phyloP scores from a whole-genome alignment of 352 stramenopile genomes.

The Globisporangium solare region DNA sequence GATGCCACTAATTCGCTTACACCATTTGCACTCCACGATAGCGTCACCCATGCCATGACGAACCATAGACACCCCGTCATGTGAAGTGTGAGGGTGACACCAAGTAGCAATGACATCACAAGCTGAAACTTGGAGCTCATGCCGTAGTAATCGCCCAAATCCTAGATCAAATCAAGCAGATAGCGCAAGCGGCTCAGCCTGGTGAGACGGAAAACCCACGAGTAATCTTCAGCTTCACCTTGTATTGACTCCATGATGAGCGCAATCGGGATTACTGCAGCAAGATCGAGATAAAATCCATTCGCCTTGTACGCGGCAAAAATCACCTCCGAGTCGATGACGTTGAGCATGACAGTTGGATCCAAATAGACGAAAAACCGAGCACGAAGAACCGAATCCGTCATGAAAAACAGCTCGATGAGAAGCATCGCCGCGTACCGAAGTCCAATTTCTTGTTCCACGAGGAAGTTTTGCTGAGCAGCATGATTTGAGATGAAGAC shows the following conservation, averaged over 20 bases:
- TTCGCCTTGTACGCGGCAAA: conserved; percentile 51
- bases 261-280: conserved; percentile 40
- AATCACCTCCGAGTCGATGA: conserved; percentile 51
- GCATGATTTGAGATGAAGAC: conserved; percentile 57
- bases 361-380: conserved; percentile 58
- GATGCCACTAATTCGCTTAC: not conserved
- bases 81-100: conserved; percentile 51
- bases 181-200: conserved; percentile 47
- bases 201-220: conserved; percentile 38
- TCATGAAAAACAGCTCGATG: conserved; percentile 49
- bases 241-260: conserved; percentile 40
- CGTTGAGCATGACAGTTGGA: conserved; percentile 47
- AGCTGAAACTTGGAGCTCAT: conserved; percentile 59
- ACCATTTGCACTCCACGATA: conserved; percentile 6
- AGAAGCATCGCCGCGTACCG: conserved; percentile 33
- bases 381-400: conserved; percentile 41
- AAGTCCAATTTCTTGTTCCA: conserved; percentile 21
- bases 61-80: conserved; percentile 70
- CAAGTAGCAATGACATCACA: conserved; percentile 41
- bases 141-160: conserved; percentile 51
- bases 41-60: conserved; percentile 48
- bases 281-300: conserved; percentile 51
- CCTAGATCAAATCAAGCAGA: conserved; percentile 32
- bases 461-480: conserved; percentile 39
- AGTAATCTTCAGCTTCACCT: conserved; percentile 21